Conservation (phyloP, 2,329 filamentous ascomycete species). For the Leptographium wingfieldii region DNA sequence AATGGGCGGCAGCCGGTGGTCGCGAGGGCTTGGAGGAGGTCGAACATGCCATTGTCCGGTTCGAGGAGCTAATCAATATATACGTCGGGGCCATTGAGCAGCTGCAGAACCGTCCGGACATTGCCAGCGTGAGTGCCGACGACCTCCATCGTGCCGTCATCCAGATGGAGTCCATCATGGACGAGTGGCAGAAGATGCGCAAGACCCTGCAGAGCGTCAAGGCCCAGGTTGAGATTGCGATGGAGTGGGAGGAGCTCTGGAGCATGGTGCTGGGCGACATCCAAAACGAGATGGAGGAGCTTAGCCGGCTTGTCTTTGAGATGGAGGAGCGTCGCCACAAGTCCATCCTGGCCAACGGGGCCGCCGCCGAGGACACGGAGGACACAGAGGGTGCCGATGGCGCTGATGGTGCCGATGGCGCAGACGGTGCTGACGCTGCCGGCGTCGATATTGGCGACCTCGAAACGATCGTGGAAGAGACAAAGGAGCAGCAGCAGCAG, state of each 20-base stretch:
- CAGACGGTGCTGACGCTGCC: too few relatives aligned
- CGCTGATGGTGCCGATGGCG: too few relatives aligned
- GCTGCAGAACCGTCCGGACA: constrained; percentile 67
- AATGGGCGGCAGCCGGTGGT: constrained; percentile 87
- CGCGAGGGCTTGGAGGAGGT: constrained; percentile 65
- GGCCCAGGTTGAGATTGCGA: constrained; percentile 84
- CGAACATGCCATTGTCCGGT: constrained; percentile 63
- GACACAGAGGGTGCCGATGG: too few relatives aligned
- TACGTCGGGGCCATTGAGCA: constrained; percentile 93
- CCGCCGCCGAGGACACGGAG: too few relatives aligned
- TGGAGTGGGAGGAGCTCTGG: constrained; percentile 99
- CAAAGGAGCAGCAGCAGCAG: constrained; percentile 33
- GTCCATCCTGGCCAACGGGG: constrained; percentile 48
- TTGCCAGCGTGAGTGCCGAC: constrained; percentile 53
- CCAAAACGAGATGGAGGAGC: constrained; percentile 59
- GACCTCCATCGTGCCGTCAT: constrained; percentile 64
- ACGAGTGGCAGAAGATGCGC: constrained; percentile 76
- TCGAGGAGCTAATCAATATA: constrained; percentile 80
- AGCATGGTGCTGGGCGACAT: constrained; percentile 88
- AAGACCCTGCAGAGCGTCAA: constrained; percentile 67
- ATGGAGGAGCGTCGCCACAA: constrained; percentile 94
- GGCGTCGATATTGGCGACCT: constrained; percentile 69
- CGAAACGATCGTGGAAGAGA: constrained; percentile 87
- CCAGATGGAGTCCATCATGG: constrained; percentile 80
- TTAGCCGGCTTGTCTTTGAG: constrained; percentile 67